Evolutionary conservation across 331 rosid species (phyloP).

Genomic region (Rhamnella rubrinervis): DNA sequence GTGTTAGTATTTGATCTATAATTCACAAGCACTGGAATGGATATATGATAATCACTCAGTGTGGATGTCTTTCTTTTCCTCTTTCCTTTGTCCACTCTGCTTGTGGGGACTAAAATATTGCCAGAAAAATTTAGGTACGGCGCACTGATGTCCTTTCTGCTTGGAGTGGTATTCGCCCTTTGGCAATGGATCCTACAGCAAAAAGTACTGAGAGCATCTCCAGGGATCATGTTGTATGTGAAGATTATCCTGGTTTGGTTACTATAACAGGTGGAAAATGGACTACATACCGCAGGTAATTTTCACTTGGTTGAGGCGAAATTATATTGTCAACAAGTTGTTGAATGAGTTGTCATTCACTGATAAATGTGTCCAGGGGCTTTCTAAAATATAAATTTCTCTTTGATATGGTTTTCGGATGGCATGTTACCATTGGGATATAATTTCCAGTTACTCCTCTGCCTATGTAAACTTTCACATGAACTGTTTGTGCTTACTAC

Average conservation of each 20-base stretch:
- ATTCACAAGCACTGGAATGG: background rate
- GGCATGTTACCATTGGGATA: background rate
- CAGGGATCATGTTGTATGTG: conserved; percentile 98
- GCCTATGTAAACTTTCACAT: conserved; percentile 5
- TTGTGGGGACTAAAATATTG: conserved; percentile 28
- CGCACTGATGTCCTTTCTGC: conserved; percentile 96
- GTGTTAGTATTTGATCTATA: background rate
- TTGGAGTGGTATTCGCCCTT: conserved; percentile 99
- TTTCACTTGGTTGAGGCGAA: conserved; percentile 20
- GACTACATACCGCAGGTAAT: conserved; percentile 98
- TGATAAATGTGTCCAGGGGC: background rate
- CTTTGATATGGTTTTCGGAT: background rate
- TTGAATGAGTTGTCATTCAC: conserved; percentile 7
- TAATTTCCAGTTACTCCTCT: background rate
- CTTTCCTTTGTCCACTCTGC: conserved; percentile 20
- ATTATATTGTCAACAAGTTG: conserved; percentile 11
- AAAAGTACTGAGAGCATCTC: conserved; percentile 87
- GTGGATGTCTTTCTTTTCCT: conserved; percentile 11
- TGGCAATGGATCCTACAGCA: conserved; percentile 87
- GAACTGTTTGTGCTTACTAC: conserved; percentile 28
- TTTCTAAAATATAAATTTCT: background rate
- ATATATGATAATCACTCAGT: conserved; percentile 21
- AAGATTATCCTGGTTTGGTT: conserved; percentile 96
- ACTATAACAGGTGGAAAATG: conserved; percentile 99
- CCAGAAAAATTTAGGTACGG: conserved; percentile 63